Percentiles rank a stretch among this genome's conserved stretches.
Conservation (phyloP, 257 asterid genomes). For the Rauvolfia tetraphylla region DNA sequence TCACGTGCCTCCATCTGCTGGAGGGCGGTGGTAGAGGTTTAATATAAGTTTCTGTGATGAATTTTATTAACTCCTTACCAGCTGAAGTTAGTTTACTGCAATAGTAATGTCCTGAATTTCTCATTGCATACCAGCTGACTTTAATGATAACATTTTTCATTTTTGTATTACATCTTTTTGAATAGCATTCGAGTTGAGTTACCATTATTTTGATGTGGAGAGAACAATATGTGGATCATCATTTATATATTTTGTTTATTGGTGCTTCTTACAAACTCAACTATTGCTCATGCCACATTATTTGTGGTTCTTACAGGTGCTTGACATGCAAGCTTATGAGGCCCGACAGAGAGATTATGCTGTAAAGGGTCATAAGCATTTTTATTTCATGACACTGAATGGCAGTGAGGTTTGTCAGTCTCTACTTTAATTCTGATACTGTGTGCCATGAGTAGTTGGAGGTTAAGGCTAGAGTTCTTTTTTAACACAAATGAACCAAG, state of each 20-base stretch:
- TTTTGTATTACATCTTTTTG: not conserved
- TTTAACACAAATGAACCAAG: no score
- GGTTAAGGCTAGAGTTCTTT: not conserved
- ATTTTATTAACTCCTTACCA: not conserved
- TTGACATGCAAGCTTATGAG: conserved; percentile 72
- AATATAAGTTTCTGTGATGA: not conserved
- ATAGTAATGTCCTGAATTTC: conserved; percentile 6
- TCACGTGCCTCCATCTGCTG: not conserved
- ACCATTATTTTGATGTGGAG: not conserved
- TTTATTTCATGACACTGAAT: conserved; percentile 92
- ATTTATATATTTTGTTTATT: not conserved
- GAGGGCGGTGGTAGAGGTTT: not conserved
- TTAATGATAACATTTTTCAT: not conserved
- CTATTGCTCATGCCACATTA: not conserved
- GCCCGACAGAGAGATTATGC: conserved; percentile 89
- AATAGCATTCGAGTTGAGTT: not conserved
- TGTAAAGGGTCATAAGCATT: conserved; percentile 70
- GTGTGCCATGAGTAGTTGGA: not conserved
- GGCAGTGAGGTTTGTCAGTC: conserved; percentile 71
- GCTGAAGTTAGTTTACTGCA: not conserved
- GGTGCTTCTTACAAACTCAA: not conserved
- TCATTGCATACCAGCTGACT: not conserved
- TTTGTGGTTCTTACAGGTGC: conserved; percentile 58
- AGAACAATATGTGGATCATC: not conserved
- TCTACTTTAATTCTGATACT: not conserved